A percentile compares a stretch with the other conserved stretches of the same genome.
These are phyloP conservation scores for Alternaria tenuissima DNA, from an alignment of 2,329 filamentous ascomycete species.

Conservation along the genomic window DNA sequence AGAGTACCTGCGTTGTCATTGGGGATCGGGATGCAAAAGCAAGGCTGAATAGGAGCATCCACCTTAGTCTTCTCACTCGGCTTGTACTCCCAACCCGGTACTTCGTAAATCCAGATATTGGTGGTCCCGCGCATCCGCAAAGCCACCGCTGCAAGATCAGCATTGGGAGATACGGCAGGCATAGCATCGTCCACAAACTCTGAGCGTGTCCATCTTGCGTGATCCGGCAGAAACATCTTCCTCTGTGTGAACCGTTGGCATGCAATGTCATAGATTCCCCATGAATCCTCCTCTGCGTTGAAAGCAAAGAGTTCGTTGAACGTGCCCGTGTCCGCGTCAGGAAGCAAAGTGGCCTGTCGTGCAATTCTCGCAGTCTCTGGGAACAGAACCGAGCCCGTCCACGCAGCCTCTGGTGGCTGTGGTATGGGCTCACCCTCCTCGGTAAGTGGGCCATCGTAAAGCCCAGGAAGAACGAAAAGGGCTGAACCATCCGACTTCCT, in stretches of 20 bases:
- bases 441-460: conserved; percentile 51
- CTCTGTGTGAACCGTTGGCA: conserved; percentile 49
- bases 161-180: conserved; percentile 51
- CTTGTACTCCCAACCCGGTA: conserved; percentile 48
- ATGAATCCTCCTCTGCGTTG: conserved; percentile 51
- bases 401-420: conserved; percentile 46
- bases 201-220: conserved; percentile 49
- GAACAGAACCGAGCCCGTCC: conserved; percentile 53
- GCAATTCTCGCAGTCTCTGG: conserved; percentile 51
- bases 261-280: conserved; percentile 52
- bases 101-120: conserved; percentile 51
- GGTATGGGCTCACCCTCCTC: conserved; percentile 52
- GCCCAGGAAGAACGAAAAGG: conserved; percentile 49
- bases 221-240: conserved; percentile 51
- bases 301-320: conserved; percentile 54
- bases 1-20: conserved; percentile 42
- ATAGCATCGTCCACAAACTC: conserved; percentile 53
- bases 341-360: conserved; percentile 50
- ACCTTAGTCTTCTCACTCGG: conserved; percentile 34
- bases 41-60: conserved; percentile 48
- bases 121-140: conserved; percentile 49
- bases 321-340: conserved; percentile 49
- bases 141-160: conserved; percentile 50
- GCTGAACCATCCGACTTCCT: conserved; percentile 48
- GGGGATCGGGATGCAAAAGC: conserved; percentile 48